A percentile compares a stretch with the other conserved stretches of the same genome.
phyloP scores from a whole-genome alignment of 2,329 filamentous ascomycete species.

The Rhynchosporium secalis region DNA sequence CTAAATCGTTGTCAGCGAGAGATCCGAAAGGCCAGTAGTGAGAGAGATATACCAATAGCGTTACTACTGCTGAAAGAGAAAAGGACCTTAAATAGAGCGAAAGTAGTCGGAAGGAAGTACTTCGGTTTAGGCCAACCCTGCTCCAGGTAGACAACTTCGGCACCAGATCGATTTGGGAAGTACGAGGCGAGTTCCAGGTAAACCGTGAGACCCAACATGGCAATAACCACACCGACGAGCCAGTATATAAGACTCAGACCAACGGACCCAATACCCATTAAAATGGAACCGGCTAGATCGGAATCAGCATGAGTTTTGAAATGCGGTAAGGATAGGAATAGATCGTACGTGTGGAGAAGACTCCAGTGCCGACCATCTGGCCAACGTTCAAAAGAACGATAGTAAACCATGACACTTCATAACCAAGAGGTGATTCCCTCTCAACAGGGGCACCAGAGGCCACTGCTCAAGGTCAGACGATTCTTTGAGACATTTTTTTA shows the following conservation, averaged over 20 bases:
- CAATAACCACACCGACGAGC: slow-evolving; percentile 61
- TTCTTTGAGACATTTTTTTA: neutral
- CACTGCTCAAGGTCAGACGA: slow-evolving; percentile 46
- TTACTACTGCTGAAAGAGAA: slow-evolving; percentile 68
- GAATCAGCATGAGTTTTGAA: neutral
- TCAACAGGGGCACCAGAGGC: slow-evolving; percentile 63
- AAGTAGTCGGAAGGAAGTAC: slow-evolving; percentile 64
- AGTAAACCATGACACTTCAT: slow-evolving; percentile 55
- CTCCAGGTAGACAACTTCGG: slow-evolving; percentile 68
- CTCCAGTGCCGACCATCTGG: slow-evolving; percentile 63
- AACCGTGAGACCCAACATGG: slow-evolving; percentile 54
- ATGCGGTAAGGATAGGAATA: no score
- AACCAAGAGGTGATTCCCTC: slow-evolving; percentile 57
- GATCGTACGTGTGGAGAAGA: slow-evolving; percentile 20
- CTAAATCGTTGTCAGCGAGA: slow-evolving; percentile 34
- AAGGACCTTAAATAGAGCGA: slow-evolving; percentile 62
- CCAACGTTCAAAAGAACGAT: slow-evolving; percentile 62
- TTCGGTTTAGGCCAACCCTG: slow-evolving; percentile 65
- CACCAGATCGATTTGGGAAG: slow-evolving; percentile 66
- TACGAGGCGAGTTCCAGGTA: slow-evolving; percentile 66
- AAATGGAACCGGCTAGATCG: slow-evolving; percentile 55
- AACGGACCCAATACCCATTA: slow-evolving; percentile 60
- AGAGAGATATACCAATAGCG: slow-evolving; percentile 47
- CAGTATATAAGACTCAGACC: slow-evolving; percentile 65
- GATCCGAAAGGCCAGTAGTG: neutral